Conservation (phyloP, 2,329 filamentous ascomycete genomes). For the Colletotrichum trifolii region DNA sequence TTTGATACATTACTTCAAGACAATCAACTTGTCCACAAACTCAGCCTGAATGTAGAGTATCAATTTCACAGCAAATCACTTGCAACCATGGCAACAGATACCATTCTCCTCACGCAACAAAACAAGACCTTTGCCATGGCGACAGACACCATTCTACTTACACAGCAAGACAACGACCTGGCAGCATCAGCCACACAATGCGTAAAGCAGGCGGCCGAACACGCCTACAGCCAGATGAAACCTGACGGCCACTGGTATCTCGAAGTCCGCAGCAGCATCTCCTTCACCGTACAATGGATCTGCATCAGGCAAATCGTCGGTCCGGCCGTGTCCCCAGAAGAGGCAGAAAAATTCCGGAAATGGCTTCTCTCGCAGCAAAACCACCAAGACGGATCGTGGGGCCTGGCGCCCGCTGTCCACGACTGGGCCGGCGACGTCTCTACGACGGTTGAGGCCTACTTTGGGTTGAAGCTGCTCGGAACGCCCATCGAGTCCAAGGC, state of each 20-base stretch:
- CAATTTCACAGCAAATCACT: neutral
- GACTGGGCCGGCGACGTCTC: constrained; percentile 17
- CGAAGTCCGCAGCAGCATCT: constrained; percentile 20
- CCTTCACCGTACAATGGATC: constrained; percentile 18
- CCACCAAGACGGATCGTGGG: constrained; percentile 15
- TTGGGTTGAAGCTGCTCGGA: constrained; percentile 24
- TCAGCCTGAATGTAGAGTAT: accelerated
- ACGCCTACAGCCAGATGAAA: constrained; percentile 24
- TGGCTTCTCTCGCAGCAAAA: constrained; percentile 24
- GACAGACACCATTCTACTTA: constrained; percentile 2
- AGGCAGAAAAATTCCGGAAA: constrained; percentile 3
- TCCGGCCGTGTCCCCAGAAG: neutral
- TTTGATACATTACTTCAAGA: neutral
- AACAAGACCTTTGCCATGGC: neutral
- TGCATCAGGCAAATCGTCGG: constrained; percentile 21
- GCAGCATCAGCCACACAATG: constrained; percentile 5
- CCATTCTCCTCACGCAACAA: constrained; percentile 11
- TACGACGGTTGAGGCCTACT: constrained; percentile 20
- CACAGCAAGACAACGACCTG: constrained; percentile 6
- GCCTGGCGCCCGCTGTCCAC: constrained; percentile 11
- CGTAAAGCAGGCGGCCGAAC: constrained; percentile 8
- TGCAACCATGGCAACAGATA: constrained; percentile 8
- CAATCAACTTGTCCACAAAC: neutral
- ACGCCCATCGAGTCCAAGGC: constrained; percentile 1
- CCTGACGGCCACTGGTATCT: constrained; percentile 23